phyloP scores from a whole-genome alignment of 2,329 filamentous ascomycete species.

The Diaporthe velutina region DNA sequence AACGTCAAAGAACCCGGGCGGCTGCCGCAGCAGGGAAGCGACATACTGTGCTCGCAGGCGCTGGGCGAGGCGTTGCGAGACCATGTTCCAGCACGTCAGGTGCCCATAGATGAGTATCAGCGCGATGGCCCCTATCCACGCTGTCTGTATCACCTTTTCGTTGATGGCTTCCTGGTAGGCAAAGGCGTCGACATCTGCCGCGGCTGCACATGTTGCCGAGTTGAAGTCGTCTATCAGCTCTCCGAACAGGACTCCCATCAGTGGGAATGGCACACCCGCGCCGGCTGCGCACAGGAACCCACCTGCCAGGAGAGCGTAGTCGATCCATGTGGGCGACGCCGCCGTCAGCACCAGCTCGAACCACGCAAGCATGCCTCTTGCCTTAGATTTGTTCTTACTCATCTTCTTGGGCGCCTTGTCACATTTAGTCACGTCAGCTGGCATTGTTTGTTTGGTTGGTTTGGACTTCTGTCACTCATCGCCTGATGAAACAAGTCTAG shows the following conservation, averaged over 20 bases:
- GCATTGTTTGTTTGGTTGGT: background rate
- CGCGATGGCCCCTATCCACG: background rate
- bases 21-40: background rate
- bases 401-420: background rate
- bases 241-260: constrained; percentile 2
- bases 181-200: background rate
- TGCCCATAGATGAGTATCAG: background rate
- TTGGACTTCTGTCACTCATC: background rate
- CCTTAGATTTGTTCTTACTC: background rate
- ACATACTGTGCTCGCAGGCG: constrained; percentile 1
- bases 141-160: constrained; percentile 6
- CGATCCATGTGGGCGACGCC: constrained; percentile 5
- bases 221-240: constrained; percentile 11
- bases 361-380: background rate
- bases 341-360: constrained; percentile 6
- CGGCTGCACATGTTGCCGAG: constrained; percentile 2
- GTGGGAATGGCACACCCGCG: background rate
- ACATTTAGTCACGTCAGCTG: background rate
- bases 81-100: constrained; percentile 1
- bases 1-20: constrained; percentile 1
- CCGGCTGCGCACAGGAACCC: constrained; percentile 1
- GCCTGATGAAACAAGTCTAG: background rate
- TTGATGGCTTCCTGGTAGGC: background rate
- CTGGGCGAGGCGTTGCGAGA: constrained; percentile 1
- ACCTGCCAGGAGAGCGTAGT: background rate